Evolutionary conservation across 106 monocot species (phyloP), one percentile per base, ranked within the genome.

Genomic region (Acorus calamus): DNA sequence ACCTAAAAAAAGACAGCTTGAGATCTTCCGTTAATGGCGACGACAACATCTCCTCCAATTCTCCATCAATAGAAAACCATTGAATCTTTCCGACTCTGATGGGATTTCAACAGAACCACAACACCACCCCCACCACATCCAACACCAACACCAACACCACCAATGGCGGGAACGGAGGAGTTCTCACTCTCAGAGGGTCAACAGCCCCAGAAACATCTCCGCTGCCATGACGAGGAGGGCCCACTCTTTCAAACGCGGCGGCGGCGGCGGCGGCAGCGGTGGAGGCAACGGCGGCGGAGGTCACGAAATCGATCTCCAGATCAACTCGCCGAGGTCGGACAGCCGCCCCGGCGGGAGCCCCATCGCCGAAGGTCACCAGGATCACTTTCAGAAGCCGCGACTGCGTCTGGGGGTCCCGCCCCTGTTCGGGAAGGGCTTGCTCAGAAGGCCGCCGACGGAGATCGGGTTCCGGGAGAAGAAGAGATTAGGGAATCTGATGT

Each of bases 301-400:
- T 28, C 28, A 28, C n/a, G 79, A 87, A 28, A 53, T 87, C 65
- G 80, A 87, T 68, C 83, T 83, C 44, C 87, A 87, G 82, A 87
- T 83, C 68, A 76, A 73, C 71, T 87, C 87, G 10, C 87, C 87
- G 11, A 53, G 71, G n/a, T 78, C 73, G 13, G 58, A 77, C n/a
- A 6, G 12, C 47, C 47, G 46, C 2, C 3, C 46, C 52, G 41
- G 14, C 46, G n/a, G 61, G 8, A 70, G 51, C 9, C 61, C 54
- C 42, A 13, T 52, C 11, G n/a, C 11, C 3, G 61, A 11, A n/a
- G 73, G 46, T 63, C 55, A 56, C 54, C 47, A 57, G 49, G 55
- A 61, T 42, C 65, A 72, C 8, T 56, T 69, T 9, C 59, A 58
- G 67, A 67, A 65, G 60, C 53, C 77, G 10, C 67, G 93, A 70